phyloP scores from a whole-genome alignment of 2,329 filamentous ascomycete genomes.

The Pyrenophora teres region DNA sequence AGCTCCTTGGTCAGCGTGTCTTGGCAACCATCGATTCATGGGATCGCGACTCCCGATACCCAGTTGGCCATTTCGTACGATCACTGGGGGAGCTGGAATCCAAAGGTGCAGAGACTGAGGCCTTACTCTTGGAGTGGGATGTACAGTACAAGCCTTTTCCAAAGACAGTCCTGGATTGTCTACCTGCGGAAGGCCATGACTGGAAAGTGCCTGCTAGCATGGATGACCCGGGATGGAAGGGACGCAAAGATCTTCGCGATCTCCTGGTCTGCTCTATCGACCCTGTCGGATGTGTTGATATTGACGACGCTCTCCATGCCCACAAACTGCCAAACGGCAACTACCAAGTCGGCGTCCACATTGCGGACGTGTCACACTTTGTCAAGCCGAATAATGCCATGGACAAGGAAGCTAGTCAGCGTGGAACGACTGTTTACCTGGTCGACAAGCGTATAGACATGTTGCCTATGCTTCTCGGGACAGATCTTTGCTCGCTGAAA shows the following conservation, averaged over 20 bases:
- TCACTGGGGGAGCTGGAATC: slow-evolving; percentile 92
- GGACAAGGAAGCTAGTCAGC: slow-evolving; percentile 91
- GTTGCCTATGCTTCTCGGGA: slow-evolving; percentile 94
- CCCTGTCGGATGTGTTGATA: slow-evolving; percentile 93
- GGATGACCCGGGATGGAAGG: slow-evolving; percentile 85
- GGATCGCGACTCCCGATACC: slow-evolving; percentile 92
- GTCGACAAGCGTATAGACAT: slow-evolving; percentile 99
- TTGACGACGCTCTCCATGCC: slow-evolving; percentile 95
- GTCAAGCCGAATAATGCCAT: slow-evolving; percentile 97
- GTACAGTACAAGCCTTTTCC: slow-evolving; percentile 98
- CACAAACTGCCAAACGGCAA: slow-evolving; percentile 86
- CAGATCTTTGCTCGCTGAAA: slow-evolving; percentile 93
- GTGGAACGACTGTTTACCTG: slow-evolving; percentile 94
- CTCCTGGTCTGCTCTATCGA: slow-evolving; percentile 97
- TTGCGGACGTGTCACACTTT: slow-evolving; percentile 98
- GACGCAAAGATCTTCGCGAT: slow-evolving; percentile 79
- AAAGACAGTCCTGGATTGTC: slow-evolving; percentile 90
- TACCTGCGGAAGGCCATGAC: slow-evolving; percentile 87
- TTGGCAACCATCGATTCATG: slow-evolving; percentile 93
- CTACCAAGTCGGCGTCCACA: slow-evolving; percentile 94
- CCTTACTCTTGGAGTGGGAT: slow-evolving; percentile 90
- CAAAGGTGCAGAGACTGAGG: slow-evolving; percentile 97
- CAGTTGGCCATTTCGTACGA: slow-evolving; percentile 89
- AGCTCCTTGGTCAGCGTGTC: slow-evolving; percentile 88
- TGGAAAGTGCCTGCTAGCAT: slow-evolving; percentile 86